Evolutionary conservation across 495 filamentous ascomycete genomes (phyloP).

Genomic region (Penicillium coprophilum): DNA sequence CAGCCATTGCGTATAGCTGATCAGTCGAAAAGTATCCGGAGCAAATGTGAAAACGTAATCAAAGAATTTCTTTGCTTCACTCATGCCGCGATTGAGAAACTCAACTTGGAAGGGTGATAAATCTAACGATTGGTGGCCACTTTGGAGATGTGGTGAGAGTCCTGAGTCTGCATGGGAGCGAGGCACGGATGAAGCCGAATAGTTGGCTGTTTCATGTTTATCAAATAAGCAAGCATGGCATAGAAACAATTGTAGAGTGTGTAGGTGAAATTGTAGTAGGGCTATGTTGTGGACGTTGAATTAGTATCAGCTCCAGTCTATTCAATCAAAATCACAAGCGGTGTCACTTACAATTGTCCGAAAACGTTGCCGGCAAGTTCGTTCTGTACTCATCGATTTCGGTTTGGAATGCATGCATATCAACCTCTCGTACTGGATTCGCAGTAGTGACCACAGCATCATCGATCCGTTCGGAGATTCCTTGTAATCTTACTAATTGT

Average conservation of each 20-base stretch:
- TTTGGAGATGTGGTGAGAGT: constrained; percentile 1
- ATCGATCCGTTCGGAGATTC: constrained; percentile 17
- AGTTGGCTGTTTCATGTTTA: constrained; percentile 2
- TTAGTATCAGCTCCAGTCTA: background rate
- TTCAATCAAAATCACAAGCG: background rate
- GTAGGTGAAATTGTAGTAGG: background rate
- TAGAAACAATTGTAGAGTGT: constrained; percentile 5
- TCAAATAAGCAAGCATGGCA: constrained; percentile 7
- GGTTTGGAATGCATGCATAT: constrained; percentile 4
- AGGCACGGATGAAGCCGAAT: background rate
- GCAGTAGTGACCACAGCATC: constrained; percentile 5
- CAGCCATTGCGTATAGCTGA: constrained; percentile 16
- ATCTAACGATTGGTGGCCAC: background rate
- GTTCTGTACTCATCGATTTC: constrained; percentile 4
- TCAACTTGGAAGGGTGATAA: constrained; percentile 2
- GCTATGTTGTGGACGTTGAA: background rate
- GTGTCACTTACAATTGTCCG: constrained; percentile 2
- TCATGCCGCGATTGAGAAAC: constrained; percentile 17
- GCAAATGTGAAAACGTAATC: constrained; percentile 11
- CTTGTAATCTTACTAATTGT: constrained; percentile 14
- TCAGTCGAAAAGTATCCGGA: constrained; percentile 8
- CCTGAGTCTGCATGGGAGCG: background rate
- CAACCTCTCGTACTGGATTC: background rate
- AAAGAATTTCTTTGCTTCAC: constrained; percentile 17
- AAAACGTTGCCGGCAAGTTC: background rate